A percentile compares a stretch with the other conserved stretches of the same genome.
Evolutionary conservation across 2,329 filamentous ascomycete species (phyloP).

Genomic region (Venturia effusa): DNA sequence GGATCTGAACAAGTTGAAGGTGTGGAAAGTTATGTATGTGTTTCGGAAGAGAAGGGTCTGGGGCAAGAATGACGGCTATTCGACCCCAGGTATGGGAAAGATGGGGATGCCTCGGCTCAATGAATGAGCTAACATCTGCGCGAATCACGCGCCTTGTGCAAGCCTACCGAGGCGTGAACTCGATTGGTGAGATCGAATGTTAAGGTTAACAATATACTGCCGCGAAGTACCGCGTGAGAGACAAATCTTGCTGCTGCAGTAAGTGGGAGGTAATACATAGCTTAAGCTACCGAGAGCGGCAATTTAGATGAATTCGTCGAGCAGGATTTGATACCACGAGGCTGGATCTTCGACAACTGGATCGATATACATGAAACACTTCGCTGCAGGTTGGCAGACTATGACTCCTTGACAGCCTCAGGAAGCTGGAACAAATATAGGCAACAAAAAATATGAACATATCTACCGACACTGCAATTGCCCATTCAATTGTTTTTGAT

Average conservation of each 20-base stretch:
- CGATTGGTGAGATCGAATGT: background rate
- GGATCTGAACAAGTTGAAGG: background rate
- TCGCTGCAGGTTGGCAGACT: no score
- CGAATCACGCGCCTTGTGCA: background rate
- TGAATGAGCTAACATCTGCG: background rate
- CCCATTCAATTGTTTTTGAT: no score
- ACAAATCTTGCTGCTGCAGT: background rate
- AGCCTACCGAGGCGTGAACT: background rate
- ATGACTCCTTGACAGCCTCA: no score
- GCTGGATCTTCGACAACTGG: no score
- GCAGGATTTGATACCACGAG: no score
- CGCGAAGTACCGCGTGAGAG: background rate
- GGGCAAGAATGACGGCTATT: slow-evolving; percentile 1
- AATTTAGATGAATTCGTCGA: background rate
- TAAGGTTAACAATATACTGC: background rate
- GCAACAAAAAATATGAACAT: no score
- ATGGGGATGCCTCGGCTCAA: slow-evolving; percentile 1
- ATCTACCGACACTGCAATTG: no score
- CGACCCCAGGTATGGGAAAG: background rate
- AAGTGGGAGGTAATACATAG: background rate
- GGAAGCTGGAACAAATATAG: no score
- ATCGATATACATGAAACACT: background rate
- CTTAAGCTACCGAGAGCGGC: background rate
- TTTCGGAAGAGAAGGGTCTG: background rate
- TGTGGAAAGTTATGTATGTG: background rate